Conservation (phyloP, 225 moss, liverwort and hornwort genomes). For the Pseudoscleropodium purum region DNA sequence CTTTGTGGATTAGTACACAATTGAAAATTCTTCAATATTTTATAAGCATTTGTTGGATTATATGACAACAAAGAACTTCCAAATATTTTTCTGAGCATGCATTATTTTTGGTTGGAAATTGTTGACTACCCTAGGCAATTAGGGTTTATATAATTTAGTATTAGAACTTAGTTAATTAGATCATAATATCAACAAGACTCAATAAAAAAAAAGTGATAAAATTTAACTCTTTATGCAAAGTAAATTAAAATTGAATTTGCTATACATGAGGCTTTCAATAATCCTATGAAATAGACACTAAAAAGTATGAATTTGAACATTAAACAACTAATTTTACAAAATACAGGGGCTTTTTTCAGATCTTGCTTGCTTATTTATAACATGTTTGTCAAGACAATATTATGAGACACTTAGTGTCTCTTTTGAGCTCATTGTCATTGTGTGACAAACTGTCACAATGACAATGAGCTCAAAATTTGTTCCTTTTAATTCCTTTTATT, state of each 20-base stretch:
- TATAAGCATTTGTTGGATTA: neutral
- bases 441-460: too few species aligned
- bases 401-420: too few species aligned
- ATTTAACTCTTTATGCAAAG: too few species aligned
- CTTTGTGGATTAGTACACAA: neutral
- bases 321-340: neutral
- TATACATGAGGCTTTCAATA: neutral
- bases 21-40: neutral
- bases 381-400: too few species aligned
- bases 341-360: accelerated
- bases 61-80: too few species aligned
- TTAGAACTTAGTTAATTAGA: neutral
- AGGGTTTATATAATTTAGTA: neutral
- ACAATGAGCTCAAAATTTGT: too few species aligned
- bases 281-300: neutral
- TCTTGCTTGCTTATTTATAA: neutral
- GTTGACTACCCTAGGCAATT: too few species aligned
- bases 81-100: too few species aligned
- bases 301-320: neutral
- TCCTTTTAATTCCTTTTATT: too few species aligned
- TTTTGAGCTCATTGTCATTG: too few species aligned
- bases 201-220: too few species aligned
- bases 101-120: too few species aligned
- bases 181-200: neutral
- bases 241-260: neutral